Evolutionary conservation across 208 protist species (phyloP), one percentile per base, ranked within the genome.

Genomic region (Porcisia deanei): DNA sequence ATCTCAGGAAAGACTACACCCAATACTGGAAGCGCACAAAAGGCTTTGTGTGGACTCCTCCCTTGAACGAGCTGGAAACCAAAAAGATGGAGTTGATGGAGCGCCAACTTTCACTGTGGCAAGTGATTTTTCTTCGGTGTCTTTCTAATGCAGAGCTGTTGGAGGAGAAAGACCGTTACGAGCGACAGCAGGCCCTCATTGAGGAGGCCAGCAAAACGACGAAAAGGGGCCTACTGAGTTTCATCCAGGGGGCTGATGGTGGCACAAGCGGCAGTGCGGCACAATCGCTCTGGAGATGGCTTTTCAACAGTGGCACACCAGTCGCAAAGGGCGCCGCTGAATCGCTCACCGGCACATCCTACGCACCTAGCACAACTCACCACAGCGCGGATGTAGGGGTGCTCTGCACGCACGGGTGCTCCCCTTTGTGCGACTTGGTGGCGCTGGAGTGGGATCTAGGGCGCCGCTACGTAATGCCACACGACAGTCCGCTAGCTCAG

Each of bases 121-220:
- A 97, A 75, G 37, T 93, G 8, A 69, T 93, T n/a, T 93, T 95
- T 77, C 69, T 97, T 9, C 89, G 91, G 14, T 95, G 89, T 69
- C 65, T 97, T 10, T 77, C 93, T 4, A 84, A 88, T 45, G 84
- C 91, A 0, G 90, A 95, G 73, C 73, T 97, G 8, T 49, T 66
- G 43, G 67, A 71, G n/a, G 93, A 95, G 66, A 64, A 76, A 61
- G 76, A 88, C 20, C 66, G 65, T 1, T 45, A 73, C 41, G 37
- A 52, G n/a, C 84, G 82, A 55, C 91, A 95, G 73, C 75, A 85
- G 61, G 57, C 75, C 39, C 91, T 77, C 37, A 90, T 95, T 75
- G 80, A 69, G 60, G 49, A 79, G 43, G 69, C 54, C 0, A 71
- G 76, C 45, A 58, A 66, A 18, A 71, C 71, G 43, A 64, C 45